phyloP scores from a whole-genome alignment of 78 protist species.

The Bigelowiella natans region DNA sequence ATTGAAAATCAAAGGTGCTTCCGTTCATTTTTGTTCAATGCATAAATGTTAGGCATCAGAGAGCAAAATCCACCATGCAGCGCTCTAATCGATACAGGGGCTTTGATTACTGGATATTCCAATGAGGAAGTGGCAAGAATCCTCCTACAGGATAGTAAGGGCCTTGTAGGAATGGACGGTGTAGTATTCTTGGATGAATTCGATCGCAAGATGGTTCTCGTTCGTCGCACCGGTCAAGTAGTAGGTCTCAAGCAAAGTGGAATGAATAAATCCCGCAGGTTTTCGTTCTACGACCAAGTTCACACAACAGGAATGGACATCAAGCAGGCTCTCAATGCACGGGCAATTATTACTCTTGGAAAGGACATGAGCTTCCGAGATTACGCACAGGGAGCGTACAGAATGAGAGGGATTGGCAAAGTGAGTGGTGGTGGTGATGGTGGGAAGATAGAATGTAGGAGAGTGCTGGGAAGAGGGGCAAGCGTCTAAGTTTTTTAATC shows the following conservation, averaged over 20 bases:
- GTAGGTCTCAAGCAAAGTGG: constrained; percentile 52
- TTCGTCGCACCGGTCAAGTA: constrained; percentile 3
- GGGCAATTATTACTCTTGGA: constrained; percentile 58
- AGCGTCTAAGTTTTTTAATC: neutral
- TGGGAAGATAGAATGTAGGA: constrained; percentile 21
- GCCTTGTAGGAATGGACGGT: constrained; percentile 26
- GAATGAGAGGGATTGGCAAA: constrained; percentile 49
- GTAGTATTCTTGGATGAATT: constrained; percentile 42
- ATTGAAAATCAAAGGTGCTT: too few relatives aligned
- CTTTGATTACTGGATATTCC: constrained; percentile 45
- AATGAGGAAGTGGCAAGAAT: constrained; percentile 36
- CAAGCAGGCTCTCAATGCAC: constrained; percentile 52
- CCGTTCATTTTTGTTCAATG: too few relatives aligned
- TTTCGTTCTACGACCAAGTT: constrained; percentile 67
- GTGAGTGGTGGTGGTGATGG: constrained; percentile 53
- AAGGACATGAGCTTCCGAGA: constrained; percentile 75
- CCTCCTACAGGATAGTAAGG: constrained; percentile 4
- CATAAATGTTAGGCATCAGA: too few relatives aligned
- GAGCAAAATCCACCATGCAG: constrained; percentile 26
- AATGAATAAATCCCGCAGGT: constrained; percentile 28
- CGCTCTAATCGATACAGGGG: constrained; percentile 61
- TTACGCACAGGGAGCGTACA: constrained; percentile 58
- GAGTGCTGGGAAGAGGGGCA: neutral
- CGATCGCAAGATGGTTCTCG: constrained; percentile 28
- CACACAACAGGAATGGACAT: constrained; percentile 74